These are phyloP conservation scores for Pythium pyrilobum DNA, from an alignment of 352 stramenopile species.

Conservation along the genomic window DNA sequence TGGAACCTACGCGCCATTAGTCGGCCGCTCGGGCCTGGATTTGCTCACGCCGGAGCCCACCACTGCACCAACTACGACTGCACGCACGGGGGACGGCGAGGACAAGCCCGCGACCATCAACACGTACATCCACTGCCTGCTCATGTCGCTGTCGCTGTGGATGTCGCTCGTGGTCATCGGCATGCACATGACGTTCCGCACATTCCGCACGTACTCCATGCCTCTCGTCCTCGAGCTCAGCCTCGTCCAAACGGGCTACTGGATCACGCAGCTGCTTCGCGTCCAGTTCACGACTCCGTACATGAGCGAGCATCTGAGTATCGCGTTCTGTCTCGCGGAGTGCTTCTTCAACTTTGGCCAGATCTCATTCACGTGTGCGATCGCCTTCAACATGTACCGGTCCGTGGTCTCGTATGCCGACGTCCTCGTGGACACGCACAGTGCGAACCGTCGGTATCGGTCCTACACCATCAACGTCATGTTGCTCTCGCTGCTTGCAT, in stretches of 20 bases:
- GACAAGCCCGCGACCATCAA: conserved; percentile 15
- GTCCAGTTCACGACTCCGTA: conserved; percentile 43
- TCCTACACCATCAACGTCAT: conserved; percentile 69
- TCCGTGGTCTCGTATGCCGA: conserved; percentile 74
- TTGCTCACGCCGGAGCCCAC: conserved; percentile 14
- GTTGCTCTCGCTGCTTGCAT: conserved; percentile 48
- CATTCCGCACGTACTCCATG: conserved; percentile 69
- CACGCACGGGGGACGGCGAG: background rate
- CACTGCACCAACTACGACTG: background rate
- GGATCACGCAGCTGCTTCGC: conserved; percentile 57
- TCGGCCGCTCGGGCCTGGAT: conserved; percentile 13
- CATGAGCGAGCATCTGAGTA: conserved; percentile 42
- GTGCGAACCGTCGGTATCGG: conserved; percentile 45
- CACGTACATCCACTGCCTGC: conserved; percentile 66
- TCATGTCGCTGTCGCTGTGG: conserved; percentile 74
- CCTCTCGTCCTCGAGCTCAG: conserved; percentile 65
- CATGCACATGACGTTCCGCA: conserved; percentile 69
- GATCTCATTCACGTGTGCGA: conserved; percentile 75
- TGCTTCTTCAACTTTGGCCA: conserved; percentile 77
- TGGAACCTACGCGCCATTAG: conserved; percentile 12
- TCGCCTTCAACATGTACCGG: conserved; percentile 78
- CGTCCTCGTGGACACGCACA: conserved; percentile 63
- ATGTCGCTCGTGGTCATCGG: conserved; percentile 71
- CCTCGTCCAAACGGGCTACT: conserved; percentile 65
- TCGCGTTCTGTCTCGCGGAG: conserved; percentile 66